phyloP scores from a whole-genome alignment of 805 yeast genomes.

The Vanderwaltozyma verrucispora region DNA sequence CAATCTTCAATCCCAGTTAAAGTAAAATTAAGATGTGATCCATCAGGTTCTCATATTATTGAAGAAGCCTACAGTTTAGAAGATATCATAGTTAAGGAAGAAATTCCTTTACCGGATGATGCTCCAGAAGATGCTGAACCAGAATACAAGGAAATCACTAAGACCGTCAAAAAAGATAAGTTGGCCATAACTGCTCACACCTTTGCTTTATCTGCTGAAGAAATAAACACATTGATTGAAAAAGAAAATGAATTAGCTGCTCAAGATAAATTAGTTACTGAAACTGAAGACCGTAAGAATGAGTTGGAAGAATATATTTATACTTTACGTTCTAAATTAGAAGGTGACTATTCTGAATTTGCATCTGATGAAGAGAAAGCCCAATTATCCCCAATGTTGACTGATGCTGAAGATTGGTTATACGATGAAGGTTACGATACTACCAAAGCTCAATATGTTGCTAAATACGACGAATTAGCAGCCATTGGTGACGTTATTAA shows the following conservation, averaged over 20 bases:
- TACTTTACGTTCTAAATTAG: slow-evolving; percentile 93
- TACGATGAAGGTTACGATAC: slow-evolving; percentile 97
- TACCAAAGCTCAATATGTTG: slow-evolving; percentile 91
- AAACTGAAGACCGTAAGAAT: slow-evolving; percentile 97
- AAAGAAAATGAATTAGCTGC: slow-evolving; percentile 74
- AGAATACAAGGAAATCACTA: slow-evolving; percentile 81
- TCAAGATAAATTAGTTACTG: slow-evolving; percentile 93
- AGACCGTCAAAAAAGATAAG: slow-evolving; percentile 84
- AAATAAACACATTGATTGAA: slow-evolving; percentile 59
- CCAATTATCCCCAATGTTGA: slow-evolving; percentile 59
- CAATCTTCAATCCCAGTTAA: slow-evolving; percentile 74
- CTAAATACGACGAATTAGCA: slow-evolving; percentile 95
- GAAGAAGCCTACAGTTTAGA: slow-evolving; percentile 93
- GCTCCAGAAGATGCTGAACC: slow-evolving; percentile 61
- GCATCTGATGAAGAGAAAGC: slow-evolving; percentile 87
- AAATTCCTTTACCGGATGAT: slow-evolving; percentile 47
- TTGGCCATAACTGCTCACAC: slow-evolving; percentile 52
- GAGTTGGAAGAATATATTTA: slow-evolving; percentile 97
- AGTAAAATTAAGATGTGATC: slow-evolving; percentile 93
- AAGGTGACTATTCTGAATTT: slow-evolving; percentile 78
- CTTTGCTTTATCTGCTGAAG: slow-evolving; percentile 47
- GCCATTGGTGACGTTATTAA: slow-evolving; percentile 88
- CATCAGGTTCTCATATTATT: slow-evolving; percentile 87
- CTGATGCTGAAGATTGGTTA: slow-evolving; percentile 94
- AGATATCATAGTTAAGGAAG: slow-evolving; percentile 83